Percentiles rank a stretch among this genome's conserved stretches.
phyloP scores from a whole-genome alignment of 169 alveolate species.

The Babesia bigemina region DNA sequence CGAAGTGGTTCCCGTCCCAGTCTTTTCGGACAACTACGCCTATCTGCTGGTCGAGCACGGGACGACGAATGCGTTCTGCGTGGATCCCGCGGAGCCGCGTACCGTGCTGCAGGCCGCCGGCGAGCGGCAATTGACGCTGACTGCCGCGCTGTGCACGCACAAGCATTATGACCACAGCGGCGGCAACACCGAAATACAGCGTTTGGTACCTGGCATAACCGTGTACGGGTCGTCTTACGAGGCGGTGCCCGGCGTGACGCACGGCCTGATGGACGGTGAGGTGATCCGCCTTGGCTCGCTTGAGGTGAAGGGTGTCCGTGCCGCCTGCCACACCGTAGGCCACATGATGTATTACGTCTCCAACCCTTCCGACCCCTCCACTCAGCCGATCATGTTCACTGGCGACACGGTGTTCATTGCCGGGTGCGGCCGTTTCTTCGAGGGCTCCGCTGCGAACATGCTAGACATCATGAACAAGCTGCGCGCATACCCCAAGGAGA shows the following conservation, averaged over 20 bases:
- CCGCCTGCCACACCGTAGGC: slow-evolving; percentile 96
- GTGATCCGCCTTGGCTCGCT: slow-evolving; percentile 57
- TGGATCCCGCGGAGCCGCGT: slow-evolving; percentile 67
- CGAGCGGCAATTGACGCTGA: not conserved
- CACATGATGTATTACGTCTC: slow-evolving; percentile 88
- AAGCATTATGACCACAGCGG: slow-evolving; percentile 75
- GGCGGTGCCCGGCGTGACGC: slow-evolving; percentile 84
- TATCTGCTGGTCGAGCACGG: slow-evolving; percentile 51
- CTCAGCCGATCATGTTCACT: slow-evolving; percentile 73
- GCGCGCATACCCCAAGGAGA: slow-evolving; percentile 80
- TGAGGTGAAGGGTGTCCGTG: slow-evolving; percentile 79
- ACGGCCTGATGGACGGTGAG: slow-evolving; percentile 80
- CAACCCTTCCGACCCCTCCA: slow-evolving; percentile 36
- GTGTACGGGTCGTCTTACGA: slow-evolving; percentile 89
- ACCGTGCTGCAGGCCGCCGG: slow-evolving; percentile 28
- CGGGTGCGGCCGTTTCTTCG: slow-evolving; percentile 95
- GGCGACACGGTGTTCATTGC: slow-evolving; percentile 94
- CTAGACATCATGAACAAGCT: slow-evolving; percentile 65
- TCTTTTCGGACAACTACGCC: slow-evolving; percentile 61
- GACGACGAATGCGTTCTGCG: slow-evolving; percentile 40
- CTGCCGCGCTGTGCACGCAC: slow-evolving; percentile 60
- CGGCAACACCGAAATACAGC: slow-evolving; percentile 80
- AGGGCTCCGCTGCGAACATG: slow-evolving; percentile 90
- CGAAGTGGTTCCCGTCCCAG: slow-evolving; percentile 53
- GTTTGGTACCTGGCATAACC: slow-evolving; percentile 73